Evolutionary conservation across 2,329 filamentous ascomycete genomes (phyloP).

Genomic region (Microsporum canis): DNA sequence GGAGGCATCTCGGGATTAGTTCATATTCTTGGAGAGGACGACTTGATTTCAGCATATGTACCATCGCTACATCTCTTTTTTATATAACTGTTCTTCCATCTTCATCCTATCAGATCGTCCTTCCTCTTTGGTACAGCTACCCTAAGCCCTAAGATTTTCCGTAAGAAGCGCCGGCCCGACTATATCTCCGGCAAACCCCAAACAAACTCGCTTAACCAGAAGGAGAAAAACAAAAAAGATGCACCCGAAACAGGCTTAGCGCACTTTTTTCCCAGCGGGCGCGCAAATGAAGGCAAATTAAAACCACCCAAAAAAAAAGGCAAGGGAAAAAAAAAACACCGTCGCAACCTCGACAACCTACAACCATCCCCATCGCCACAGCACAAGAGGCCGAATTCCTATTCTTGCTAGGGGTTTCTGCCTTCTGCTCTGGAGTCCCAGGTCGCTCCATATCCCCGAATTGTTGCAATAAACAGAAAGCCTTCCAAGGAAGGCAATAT

Average conservation of each 20-base stretch:
- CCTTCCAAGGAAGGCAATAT: slow-evolving; percentile 42
- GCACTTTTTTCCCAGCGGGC: neutral
- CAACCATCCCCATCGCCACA: slow-evolving; percentile 9
- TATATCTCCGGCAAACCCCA: neutral
- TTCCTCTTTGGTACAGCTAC: neutral
- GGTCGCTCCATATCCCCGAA: slow-evolving; percentile 23
- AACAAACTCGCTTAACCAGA: neutral
- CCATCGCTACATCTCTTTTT: neutral
- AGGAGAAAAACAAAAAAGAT: neutral
- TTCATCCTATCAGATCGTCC: neutral
- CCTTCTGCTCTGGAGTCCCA: slow-evolving; percentile 21
- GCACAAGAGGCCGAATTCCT: slow-evolving; percentile 22
- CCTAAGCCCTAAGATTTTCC: neutral
- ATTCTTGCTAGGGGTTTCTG: slow-evolving; percentile 23
- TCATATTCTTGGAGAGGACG: no score
- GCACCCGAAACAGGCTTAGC: slow-evolving; percentile 1
- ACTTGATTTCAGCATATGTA: neutral
- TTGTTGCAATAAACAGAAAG: slow-evolving; percentile 38
- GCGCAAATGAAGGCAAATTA: slow-evolving; percentile 2
- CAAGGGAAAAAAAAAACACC: neutral
- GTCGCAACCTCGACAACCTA: neutral
- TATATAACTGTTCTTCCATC: neutral
- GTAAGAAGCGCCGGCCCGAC: neutral
- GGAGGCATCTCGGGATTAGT: neutral
- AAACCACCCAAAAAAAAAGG: neutral